Evolutionary conservation across 2,329 filamentous ascomycete genomes (phyloP).

Genomic region (Geosmithia putterillii): DNA sequence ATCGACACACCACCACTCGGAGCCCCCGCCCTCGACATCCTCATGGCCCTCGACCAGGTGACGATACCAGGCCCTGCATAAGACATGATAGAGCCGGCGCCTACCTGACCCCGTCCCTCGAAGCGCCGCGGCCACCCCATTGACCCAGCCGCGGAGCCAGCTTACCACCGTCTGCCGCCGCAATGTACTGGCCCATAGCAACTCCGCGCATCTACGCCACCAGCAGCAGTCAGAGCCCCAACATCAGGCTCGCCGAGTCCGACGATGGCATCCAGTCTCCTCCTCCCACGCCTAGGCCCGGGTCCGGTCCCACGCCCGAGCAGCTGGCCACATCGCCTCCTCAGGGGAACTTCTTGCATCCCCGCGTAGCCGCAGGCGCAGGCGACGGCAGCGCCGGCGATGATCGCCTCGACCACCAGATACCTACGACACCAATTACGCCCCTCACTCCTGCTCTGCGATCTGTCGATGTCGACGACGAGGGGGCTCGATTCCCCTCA

Average conservation of each 20-base stretch:
- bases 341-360: constrained; percentile 6
- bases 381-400: background rate
- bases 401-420: constrained; percentile 21
- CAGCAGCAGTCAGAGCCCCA: constrained; percentile 48
- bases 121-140: constrained; percentile 5
- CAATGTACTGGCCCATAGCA: constrained; percentile 88
- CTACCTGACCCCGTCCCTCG: constrained; percentile 8
- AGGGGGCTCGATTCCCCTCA: constrained; percentile 6
- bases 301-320: background rate
- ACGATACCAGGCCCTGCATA: constrained; percentile 1
- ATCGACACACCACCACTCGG: background rate
- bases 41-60: background rate
- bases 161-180: constrained; percentile 10
- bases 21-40: background rate
- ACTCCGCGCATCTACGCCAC: constrained; percentile 75
- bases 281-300: background rate
- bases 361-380: constrained; percentile 9
- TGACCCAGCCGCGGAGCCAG: constrained; percentile 9
- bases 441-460: constrained; percentile 45
- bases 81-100: constrained; percentile 7
- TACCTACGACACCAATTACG: constrained; percentile 35
- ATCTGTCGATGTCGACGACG: constrained; percentile 40
- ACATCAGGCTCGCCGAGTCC: constrained; percentile 37
- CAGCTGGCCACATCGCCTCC: background rate
- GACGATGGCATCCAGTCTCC: constrained; percentile 42